Evolutionary conservation across 345 rosid species (phyloP).

Genomic region (Nasturtium officinale): DNA sequence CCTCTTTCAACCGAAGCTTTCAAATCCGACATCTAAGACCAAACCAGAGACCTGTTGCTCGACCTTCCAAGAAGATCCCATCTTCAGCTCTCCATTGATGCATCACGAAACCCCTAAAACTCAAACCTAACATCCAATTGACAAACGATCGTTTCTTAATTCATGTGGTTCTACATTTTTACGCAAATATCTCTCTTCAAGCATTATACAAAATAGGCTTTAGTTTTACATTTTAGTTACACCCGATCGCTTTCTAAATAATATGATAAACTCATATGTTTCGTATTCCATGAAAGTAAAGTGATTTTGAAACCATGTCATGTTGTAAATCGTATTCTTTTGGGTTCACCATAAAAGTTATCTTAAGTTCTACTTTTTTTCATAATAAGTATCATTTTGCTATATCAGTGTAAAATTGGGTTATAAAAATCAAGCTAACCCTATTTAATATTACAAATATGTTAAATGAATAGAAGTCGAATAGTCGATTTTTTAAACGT

Average conservation of each 20-base stretch:
- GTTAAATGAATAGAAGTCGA: background rate
- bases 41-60: too few relatives aligned
- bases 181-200: constrained; percentile 21
- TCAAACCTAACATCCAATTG: too few relatives aligned
- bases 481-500: background rate
- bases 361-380: background rate
- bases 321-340: background rate
- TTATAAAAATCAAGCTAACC: background rate
- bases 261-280: background rate
- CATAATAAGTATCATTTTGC: background rate
- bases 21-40: too few relatives aligned
- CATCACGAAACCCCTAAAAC: too few relatives aligned
- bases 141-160: constrained; percentile 12
- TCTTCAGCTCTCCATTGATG: too few relatives aligned
- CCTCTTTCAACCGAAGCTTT: too few relatives aligned
- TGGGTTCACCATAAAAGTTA: background rate
- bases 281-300: background rate
- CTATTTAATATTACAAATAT: background rate
- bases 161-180: constrained; percentile 22
- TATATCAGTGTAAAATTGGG: background rate
- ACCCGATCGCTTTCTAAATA: constrained; percentile 8
- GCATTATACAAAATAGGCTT: background rate
- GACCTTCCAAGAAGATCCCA: too few relatives aligned
- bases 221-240: constrained; percentile 13
- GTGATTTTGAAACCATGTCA: background rate